Base-by-base conservation (phyloP, 768 basidiomycete species). In the Peribolospora baueri region DNA sequence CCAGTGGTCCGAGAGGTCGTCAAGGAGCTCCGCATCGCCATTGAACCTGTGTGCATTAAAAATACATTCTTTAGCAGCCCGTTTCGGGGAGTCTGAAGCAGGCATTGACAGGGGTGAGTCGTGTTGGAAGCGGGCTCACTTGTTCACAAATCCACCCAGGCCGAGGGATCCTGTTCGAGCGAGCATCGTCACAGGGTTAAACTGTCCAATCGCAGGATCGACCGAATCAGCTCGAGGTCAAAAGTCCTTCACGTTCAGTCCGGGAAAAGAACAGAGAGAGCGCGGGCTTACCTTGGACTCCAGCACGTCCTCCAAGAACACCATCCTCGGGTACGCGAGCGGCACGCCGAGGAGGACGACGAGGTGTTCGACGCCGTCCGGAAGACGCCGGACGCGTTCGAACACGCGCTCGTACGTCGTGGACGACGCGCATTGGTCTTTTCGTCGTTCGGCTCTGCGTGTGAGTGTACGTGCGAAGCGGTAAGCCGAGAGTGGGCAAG, bases 251-350 rank as follows among this genome's bases (percentile, higher is more conserved):
- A 48, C 25, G 10, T 11, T 50, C 25, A 14, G 48, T 13, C 36
- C 13, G 6, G 14, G 14, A 47, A 48, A 54, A 2, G 10, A 39
- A 7, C 42, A 41, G 25, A 25, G 1, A 25, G 25, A 25, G 25
- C 25, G 25, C 25, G 25, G 25, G 25, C 25, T 25, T 25, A 25
- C 8, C 8, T 45, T 87, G 40, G 77, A 79, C 48, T 82, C 81
- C 38, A 95, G 68, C 6, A 81, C 75, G 36, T 68, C 51, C 59
- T 73, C 91, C 59, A 93, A 69, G 66, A 91, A 88, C 2, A 64
- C 64, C 68, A 72, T 70, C 11, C 90, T 80, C 40, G 91, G 91
- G 65, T 97, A 97, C 4, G 85, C 85, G 58, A 87, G 60, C 1
- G 60, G 58, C 7, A 59, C 63, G 75, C 90, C 90, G 36, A 88